These are phyloP conservation scores for Tolypocladium tundrense DNA, from an alignment of 2,329 filamentous ascomycete genomes.

Conservation along the genomic window DNA sequence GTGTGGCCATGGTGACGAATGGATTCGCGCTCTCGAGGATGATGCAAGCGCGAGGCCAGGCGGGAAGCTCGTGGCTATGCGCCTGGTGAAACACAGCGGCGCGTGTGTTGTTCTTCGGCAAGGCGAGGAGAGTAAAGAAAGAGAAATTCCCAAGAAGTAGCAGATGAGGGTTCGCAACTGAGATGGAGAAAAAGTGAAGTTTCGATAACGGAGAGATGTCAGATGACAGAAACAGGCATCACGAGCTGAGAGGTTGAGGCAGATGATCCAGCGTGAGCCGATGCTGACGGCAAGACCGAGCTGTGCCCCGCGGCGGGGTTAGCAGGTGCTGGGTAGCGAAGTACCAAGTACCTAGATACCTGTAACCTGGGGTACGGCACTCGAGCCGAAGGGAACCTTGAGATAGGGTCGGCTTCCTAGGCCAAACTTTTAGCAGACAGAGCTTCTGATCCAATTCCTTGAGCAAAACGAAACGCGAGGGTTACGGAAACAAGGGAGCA, in stretches of 20 bases:
- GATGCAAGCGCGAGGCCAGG: background rate
- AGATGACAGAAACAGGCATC: constrained; percentile 12
- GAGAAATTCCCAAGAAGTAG: background rate
- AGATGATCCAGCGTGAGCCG: constrained; percentile 6
- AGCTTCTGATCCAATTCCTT: no score
- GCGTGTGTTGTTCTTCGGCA: background rate
- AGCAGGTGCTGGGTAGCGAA: background rate
- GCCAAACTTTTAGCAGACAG: background rate
- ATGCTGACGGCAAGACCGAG: background rate
- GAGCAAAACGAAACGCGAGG: background rate
- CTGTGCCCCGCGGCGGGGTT: constrained; percentile 15
- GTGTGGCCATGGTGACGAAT: constrained; percentile 35
- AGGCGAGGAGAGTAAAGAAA: background rate
- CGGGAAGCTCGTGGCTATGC: background rate
- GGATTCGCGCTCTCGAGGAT: background rate
- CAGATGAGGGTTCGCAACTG: background rate
- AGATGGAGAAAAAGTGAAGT: background rate
- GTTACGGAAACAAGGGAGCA: background rate
- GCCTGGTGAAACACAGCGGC: background rate
- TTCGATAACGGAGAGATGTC: constrained; percentile 4
- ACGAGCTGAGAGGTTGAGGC: constrained; percentile 9
- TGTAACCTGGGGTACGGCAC: background rate
- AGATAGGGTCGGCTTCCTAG: background rate
- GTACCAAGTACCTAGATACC: background rate
- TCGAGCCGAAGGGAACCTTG: background rate